phyloP scores from a whole-genome alignment of 1,139 yeast genomes.

The Yamadazyma sp. region DNA sequence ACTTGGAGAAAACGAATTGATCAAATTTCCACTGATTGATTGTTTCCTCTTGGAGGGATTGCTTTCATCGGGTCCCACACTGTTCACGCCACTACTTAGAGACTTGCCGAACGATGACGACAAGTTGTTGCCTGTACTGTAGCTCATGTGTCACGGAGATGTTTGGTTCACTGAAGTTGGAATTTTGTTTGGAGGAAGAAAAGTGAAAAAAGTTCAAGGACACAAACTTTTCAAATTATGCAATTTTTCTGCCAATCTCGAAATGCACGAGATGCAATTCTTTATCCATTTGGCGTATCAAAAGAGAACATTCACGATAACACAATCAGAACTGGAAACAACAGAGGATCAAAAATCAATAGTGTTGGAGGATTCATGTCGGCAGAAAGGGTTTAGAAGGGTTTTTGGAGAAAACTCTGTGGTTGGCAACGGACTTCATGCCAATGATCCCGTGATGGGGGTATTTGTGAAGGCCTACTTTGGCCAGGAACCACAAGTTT shows the following conservation, averaged over 20 bases:
- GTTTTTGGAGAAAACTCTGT: too few species aligned
- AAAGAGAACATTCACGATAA: too few species aligned
- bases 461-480: too few species aligned
- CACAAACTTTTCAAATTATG: neutral
- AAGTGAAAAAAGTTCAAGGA: too few species aligned
- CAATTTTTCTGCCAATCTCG: neutral
- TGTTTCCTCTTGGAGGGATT: constrained; percentile 7
- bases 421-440: too few species aligned
- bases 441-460: too few species aligned
- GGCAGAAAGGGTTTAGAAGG: too few species aligned
- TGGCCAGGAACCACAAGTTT: too few species aligned
- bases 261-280: neutral
- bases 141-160: constrained; percentile 7
- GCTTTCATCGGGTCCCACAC: neutral
- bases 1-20: constrained; percentile 19
- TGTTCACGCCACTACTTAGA: neutral
- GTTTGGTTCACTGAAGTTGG: neutral
- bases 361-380: too few species aligned
- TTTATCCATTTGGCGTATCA: too few species aligned
- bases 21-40: constrained; percentile 5
- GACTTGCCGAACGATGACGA: constrained; percentile 3
- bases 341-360: too few species aligned
- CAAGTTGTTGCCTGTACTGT: constrained; percentile 5
- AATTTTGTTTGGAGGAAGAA: neutral
- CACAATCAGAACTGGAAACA: too few species aligned